Percentiles rank a stretch among this genome's conserved stretches.
Evolutionary conservation across 2,329 filamentous ascomycete species (phyloP).

Genomic region (Penicillium sp.): DNA sequence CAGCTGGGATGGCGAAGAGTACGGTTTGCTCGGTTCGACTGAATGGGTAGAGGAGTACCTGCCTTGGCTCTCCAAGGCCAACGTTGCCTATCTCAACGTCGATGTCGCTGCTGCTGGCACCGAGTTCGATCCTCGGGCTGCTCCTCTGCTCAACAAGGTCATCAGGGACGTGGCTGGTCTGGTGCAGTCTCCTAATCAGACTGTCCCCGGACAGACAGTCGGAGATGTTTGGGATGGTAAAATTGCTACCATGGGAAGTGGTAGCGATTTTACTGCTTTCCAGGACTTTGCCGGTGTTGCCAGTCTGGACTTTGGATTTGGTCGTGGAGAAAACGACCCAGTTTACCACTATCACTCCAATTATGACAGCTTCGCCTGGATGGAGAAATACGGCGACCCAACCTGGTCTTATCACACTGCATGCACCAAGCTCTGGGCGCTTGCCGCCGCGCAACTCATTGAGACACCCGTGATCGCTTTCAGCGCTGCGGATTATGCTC

Average conservation of each 20-base stretch:
- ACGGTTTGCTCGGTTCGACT: conserved; percentile 79
- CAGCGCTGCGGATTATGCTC: conserved; percentile 63
- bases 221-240: conserved; percentile 63
- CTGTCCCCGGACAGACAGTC: conserved; percentile 65
- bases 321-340: conserved; percentile 41
- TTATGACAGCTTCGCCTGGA: conserved; percentile 83
- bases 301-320: conserved; percentile 63
- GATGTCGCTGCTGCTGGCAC: conserved; percentile 70
- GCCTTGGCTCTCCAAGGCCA: conserved; percentile 71
- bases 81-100: conserved; percentile 81
- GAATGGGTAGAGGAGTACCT: conserved; percentile 92
- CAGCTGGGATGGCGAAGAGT: conserved; percentile 82
- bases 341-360: conserved; percentile 78
- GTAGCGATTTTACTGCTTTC: conserved; percentile 73
- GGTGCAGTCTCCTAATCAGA: conserved; percentile 73
- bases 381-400: conserved; percentile 71
- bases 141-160: conserved; percentile 72
- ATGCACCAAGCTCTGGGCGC: conserved; percentile 63
- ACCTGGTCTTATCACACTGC: conserved; percentile 60
- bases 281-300: conserved; percentile 69
- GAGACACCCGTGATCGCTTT: conserved; percentile 64
- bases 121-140: conserved; percentile 63
- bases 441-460: conserved; percentile 60
- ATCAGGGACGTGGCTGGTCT: conserved; percentile 64
- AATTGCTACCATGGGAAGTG: conserved; percentile 67